Conservation (phyloP, 192 early-diverging fungal species). For the Backusella luteola region DNA sequence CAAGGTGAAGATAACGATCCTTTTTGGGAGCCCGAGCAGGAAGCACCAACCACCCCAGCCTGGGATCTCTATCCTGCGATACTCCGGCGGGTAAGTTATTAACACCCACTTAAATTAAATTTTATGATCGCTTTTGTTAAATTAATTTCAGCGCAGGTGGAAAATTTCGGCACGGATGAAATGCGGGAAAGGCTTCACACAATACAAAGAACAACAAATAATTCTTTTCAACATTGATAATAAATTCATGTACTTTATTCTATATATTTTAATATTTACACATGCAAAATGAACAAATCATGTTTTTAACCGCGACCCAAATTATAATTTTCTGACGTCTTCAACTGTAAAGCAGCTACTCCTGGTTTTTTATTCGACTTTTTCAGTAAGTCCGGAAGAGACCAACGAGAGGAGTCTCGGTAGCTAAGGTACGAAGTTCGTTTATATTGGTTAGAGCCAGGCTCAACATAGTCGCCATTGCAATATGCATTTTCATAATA, state of each 20-base stretch:
- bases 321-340: constrained; percentile 14
- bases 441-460: neutral
- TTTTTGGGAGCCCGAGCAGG: constrained; percentile 8
- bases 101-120: neutral
- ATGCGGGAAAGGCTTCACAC: constrained; percentile 26
- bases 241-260: neutral
- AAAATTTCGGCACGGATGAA: constrained; percentile 28
- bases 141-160: constrained; percentile 16
- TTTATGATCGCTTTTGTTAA: neutral
- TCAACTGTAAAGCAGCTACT: neutral
- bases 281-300: neutral
- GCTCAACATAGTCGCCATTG: constrained; percentile 28
- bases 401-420: neutral
- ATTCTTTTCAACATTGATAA: neutral
- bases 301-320: neutral
- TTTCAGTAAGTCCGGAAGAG: constrained; percentile 8
- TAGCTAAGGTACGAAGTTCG: neutral
- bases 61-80: constrained; percentile 27
- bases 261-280: neutral
- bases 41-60: neutral
- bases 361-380: constrained; percentile 5
- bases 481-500: constrained; percentile 27
- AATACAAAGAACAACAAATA: constrained; percentile 23
- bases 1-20: neutral
- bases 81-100: constrained; percentile 21